These are phyloP conservation scores for Pseudocercospora cruenta DNA, from an alignment of 2,329 filamentous ascomycete species.

Conservation along the genomic window DNA sequence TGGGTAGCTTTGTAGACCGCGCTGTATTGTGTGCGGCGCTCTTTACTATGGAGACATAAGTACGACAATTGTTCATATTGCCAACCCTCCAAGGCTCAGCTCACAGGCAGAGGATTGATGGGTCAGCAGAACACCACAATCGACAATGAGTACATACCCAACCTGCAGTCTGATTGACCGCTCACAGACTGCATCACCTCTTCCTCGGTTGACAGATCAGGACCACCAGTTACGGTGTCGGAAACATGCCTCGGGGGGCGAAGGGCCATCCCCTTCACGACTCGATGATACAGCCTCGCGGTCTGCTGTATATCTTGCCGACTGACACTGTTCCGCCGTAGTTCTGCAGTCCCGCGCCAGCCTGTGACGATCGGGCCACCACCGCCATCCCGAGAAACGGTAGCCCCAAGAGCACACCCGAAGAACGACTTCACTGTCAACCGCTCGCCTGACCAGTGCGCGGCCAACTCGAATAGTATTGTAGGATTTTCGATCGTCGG, in stretches of 20 bases:
- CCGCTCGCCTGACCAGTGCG: not conserved
- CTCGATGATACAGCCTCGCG: not conserved
- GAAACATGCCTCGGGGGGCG: not conserved
- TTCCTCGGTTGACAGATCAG: not conserved
- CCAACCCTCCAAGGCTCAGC: not conserved
- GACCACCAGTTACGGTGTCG: not conserved
- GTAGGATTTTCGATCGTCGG: too few relatives aligned
- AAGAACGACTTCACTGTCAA: not conserved
- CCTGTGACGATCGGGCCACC: not conserved
- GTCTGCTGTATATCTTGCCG: not conserved
- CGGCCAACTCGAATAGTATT: not conserved
- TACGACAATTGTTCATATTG: too few relatives aligned
- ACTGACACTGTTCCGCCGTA: not conserved
- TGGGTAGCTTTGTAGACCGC: too few relatives aligned
- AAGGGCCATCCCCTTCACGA: not conserved
- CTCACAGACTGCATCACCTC: not conserved
- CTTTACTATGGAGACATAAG: too few relatives aligned
- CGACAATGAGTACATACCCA: not conserved
- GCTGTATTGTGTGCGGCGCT: too few relatives aligned
- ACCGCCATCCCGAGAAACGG: not conserved
- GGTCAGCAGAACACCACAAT: not conserved
- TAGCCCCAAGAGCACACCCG: not conserved
- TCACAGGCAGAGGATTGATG: not conserved
- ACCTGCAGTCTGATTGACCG: not conserved
- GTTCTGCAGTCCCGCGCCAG: not conserved